Conservation (phyloP, 2,329 filamentous ascomycete species). For the Diaporthe helianthi region DNA sequence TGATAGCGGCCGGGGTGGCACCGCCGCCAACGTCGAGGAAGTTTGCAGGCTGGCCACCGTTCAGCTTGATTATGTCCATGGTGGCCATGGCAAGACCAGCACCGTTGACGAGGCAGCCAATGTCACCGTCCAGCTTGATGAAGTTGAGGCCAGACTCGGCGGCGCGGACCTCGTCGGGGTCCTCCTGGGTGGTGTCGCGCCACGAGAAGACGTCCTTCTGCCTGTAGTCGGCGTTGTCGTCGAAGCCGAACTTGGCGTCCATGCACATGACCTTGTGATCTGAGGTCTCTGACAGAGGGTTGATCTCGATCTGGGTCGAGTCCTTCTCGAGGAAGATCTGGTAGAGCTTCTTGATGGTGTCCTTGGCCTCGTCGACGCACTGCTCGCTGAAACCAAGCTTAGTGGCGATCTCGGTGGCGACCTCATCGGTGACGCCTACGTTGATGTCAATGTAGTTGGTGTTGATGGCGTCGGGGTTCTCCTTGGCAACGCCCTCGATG, state of each 20-base stretch:
- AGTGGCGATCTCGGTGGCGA: constrained; percentile 86
- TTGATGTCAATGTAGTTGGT: constrained; percentile 96
- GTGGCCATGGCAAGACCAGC: constrained; percentile 99
- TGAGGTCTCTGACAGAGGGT: constrained; percentile 96
- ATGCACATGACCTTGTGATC: constrained; percentile 99
- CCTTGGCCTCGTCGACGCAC: constrained; percentile 93
- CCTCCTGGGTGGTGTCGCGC: constrained; percentile 95
- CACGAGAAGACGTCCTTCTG: constrained; percentile 95
- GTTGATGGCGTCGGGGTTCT: constrained; percentile 93
- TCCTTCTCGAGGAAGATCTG: constrained; percentile 98
- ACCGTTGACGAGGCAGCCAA: constrained; percentile 98
- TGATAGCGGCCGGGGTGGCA: constrained; percentile 95
- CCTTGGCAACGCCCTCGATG: constrained; percentile 98
- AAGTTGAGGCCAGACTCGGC: constrained; percentile 96
- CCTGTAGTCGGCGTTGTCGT: constrained; percentile 98
- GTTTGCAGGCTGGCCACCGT: constrained; percentile 94
- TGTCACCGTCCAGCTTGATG: constrained; percentile 99
- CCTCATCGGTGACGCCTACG: constrained; percentile 91
- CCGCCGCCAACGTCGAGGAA: constrained; percentile 99
- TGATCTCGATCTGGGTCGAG: constrained; percentile 99
- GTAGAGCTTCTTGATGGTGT: constrained; percentile 99
- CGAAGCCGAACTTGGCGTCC: constrained; percentile 98
- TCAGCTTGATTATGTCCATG: constrained; percentile 99
- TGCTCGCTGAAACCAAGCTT: constrained; percentile 98
- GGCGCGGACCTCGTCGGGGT: constrained; percentile 96